Conservation (phyloP, 805 yeast genomes). For the Starmerella floris region DNA sequence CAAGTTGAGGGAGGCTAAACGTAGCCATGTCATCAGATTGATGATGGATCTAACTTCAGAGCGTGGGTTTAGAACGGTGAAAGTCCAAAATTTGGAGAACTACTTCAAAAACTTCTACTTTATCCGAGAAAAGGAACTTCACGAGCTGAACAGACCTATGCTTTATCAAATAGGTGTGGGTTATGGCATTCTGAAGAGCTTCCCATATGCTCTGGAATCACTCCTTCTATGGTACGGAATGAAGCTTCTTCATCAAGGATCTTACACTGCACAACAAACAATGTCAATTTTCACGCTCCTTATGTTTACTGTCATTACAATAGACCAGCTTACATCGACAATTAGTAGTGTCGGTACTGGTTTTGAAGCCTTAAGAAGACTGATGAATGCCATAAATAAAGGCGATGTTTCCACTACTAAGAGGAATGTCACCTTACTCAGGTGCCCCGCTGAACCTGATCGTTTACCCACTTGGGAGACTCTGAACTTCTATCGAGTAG, state of each 20-base stretch:
- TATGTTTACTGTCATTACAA: conserved; percentile 56
- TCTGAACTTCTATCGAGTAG: conserved; percentile 9
- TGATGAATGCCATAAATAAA: conserved; percentile 7
- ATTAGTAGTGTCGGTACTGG: conserved; percentile 77
- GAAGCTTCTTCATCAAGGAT: conserved; percentile 44
- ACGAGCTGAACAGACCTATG: conserved; percentile 36
- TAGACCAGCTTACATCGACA: conserved; percentile 45
- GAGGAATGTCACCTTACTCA: no score
- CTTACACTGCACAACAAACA: conserved; percentile 44
- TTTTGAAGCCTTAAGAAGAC: conserved; percentile 29
- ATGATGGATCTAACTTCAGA: conserved; percentile 37
- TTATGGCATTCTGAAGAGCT: conserved; percentile 41
- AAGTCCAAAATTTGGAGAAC: conserved; percentile 38
- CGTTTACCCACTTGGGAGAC: conserved; percentile 6
- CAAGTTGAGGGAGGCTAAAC: conserved; percentile 8
- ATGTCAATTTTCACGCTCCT: conserved; percentile 60
- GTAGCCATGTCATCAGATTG: conserved; percentile 18
- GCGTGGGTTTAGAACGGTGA: conserved; percentile 49
- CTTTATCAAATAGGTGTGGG: conserved; percentile 57
- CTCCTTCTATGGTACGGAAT: conserved; percentile 70
- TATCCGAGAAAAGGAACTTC: conserved; percentile 26
- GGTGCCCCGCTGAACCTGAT: background rate
- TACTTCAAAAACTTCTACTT: conserved; percentile 31
- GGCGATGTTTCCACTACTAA: background rate
- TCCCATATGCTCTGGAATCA: conserved; percentile 52